These are phyloP conservation scores for Erythrobasidium yunnanense DNA, from an alignment of 768 basidiomycete genomes.

Conservation along the genomic window DNA sequence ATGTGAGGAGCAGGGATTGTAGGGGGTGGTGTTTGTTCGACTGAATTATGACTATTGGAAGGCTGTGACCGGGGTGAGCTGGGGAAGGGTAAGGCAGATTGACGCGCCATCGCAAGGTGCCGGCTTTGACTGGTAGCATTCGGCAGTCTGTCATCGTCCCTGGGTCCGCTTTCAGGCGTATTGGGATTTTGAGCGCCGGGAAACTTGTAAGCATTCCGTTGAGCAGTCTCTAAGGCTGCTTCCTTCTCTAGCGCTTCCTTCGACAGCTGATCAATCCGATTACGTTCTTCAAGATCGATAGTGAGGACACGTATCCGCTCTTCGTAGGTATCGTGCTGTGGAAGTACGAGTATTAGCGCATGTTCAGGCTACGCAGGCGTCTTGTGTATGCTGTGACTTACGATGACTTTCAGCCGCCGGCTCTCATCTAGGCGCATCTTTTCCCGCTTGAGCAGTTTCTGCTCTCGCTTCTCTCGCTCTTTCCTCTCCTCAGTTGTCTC, in stretches of 20 bases:
- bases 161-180: no score
- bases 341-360: neutral
- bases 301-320: slow-evolving; percentile 80
- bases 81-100: no score
- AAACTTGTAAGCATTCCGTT: no score
- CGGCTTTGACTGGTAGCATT: no score
- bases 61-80: no score
- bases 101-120: no score
- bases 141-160: no score
- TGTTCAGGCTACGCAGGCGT: neutral
- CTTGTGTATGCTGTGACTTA: no score
- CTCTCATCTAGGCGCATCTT: slow-evolving; percentile 87
- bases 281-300: neutral
- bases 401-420: slow-evolving; percentile 71
- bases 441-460: slow-evolving; percentile 55
- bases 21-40: neutral
- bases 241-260: neutral
- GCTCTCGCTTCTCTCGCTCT: slow-evolving; percentile 29
- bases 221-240: neutral
- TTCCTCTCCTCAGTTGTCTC: slow-evolving; percentile 19
- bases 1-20: neutral
- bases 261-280: neutral
- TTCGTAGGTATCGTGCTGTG: slow-evolving; percentile 84
- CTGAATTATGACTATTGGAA: no score
- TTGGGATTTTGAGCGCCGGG: no score